Evolutionary conservation across 257 asterid species (phyloP).

Genomic region (Oldenlandia corymbosa): DNA sequence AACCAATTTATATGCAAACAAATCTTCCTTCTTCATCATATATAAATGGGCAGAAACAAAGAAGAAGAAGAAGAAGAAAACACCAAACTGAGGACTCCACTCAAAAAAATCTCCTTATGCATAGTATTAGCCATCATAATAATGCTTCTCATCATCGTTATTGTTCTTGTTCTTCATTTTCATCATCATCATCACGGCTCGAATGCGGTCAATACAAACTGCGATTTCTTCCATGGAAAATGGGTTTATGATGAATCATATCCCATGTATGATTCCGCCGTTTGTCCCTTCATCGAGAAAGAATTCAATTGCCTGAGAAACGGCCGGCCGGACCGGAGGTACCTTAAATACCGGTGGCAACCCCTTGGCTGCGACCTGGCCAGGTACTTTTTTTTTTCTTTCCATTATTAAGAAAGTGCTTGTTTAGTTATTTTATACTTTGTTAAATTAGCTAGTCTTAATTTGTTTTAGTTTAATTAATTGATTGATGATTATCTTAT

Average conservation of each 20-base stretch:
- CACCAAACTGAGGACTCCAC: background rate
- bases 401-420: too few species aligned
- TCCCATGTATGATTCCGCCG: constrained; percentile 34
- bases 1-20: background rate
- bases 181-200: background rate
- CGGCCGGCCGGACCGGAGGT: constrained; percentile 39
- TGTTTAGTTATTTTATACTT: too few species aligned
- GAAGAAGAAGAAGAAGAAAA: too few species aligned
- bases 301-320: constrained; percentile 41
- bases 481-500: too few species aligned
- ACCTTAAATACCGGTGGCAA: constrained; percentile 34
- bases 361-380: constrained; percentile 21
- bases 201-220: constrained; percentile 10
- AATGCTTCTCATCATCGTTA: background rate
- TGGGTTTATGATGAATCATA: constrained; percentile 47
- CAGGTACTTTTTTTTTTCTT: constrained; percentile 6
- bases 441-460: too few species aligned
- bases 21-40: too few species aligned
- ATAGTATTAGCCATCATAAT: background rate
- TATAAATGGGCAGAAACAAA: too few species aligned
- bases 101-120: background rate
- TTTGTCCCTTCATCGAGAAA: constrained; percentile 39
- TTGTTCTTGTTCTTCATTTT: constrained; percentile 6
- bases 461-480: too few species aligned
- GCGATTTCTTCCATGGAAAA: constrained; percentile 44